A percentile compares a stretch with the other conserved stretches of the same genome.
Conservation (phyloP, 441 rosid genomes). For the Macaranga tanarius region DNA sequence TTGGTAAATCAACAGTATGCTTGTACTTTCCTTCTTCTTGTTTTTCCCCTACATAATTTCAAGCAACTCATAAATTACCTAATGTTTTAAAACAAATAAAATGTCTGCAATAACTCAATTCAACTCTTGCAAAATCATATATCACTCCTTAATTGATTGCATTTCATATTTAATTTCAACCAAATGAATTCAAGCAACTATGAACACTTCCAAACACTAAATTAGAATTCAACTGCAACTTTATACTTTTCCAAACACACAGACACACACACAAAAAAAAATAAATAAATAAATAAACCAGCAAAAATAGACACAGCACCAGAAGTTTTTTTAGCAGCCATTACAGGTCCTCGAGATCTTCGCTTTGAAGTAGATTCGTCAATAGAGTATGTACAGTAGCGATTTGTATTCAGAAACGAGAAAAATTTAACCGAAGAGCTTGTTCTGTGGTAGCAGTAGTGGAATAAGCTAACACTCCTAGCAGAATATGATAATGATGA, state of each 20-base stretch:
- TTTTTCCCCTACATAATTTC: slow-evolving; percentile 55
- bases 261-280: neutral
- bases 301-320: slow-evolving; percentile 44
- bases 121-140: too few relatives aligned
- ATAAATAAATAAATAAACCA: slow-evolving; percentile 3
- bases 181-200: too few relatives aligned
- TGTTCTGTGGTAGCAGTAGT: slow-evolving; percentile 40
- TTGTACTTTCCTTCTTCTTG: slow-evolving; percentile 91
- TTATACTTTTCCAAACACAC: neutral
- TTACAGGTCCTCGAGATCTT: slow-evolving; percentile 86
- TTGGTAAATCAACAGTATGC: slow-evolving; percentile 89
- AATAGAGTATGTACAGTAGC: slow-evolving; percentile 41
- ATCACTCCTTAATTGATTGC: too few relatives aligned
- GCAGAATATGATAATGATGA: slow-evolving; percentile 31
- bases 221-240: neutral
- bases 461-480: slow-evolving; percentile 41
- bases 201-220: too few relatives aligned
- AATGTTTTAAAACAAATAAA: neutral
- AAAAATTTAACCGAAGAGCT: slow-evolving; percentile 46
- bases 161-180: too few relatives aligned
- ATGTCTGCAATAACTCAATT: neutral
- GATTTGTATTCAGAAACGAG: slow-evolving; percentile 43
- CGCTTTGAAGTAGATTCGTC: slow-evolving; percentile 64
- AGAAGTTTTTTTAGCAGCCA: slow-evolving; percentile 89
- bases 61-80: slow-evolving; percentile 12